These are phyloP conservation scores for Beauveria sp. DNA, from an alignment of 2,329 filamentous ascomycete genomes.

Conservation along the genomic window DNA sequence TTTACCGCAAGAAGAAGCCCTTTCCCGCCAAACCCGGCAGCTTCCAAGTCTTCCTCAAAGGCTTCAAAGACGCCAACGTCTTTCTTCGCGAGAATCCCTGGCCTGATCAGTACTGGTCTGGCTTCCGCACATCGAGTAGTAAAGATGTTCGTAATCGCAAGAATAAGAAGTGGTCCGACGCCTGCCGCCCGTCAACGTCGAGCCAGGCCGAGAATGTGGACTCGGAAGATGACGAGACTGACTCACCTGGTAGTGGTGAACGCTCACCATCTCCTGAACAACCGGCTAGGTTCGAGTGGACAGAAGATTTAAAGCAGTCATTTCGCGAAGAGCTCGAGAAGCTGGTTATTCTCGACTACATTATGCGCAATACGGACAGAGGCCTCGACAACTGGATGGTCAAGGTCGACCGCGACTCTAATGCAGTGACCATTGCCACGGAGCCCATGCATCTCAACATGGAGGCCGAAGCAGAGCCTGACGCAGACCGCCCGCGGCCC, in stretches of 20 bases:
- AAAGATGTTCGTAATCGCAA: conserved; percentile 60
- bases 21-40: conserved; percentile 88
- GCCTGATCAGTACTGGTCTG: conserved; percentile 77
- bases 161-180: conserved; percentile 68
- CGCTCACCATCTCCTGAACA: conserved; percentile 44
- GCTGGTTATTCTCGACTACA: conserved; percentile 93
- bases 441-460: conserved; percentile 66
- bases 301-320: conserved; percentile 76
- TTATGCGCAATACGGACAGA: conserved; percentile 97
- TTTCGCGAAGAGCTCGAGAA: conserved; percentile 96
- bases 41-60: conserved; percentile 95
- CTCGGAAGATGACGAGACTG: conserved; percentile 49
- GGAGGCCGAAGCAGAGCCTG: conserved; percentile 37
- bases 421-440: conserved; percentile 77
- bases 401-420: conserved; percentile 78
- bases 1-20: conserved; percentile 77
- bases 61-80: conserved; percentile 93
- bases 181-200: conserved; percentile 58
- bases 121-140: conserved; percentile 48
- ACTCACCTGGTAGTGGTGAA: conserved; percentile 23
- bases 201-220: conserved; percentile 52
- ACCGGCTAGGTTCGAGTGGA: conserved; percentile 69
- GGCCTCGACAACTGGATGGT: conserved; percentile 99
- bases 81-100: conserved; percentile 93
- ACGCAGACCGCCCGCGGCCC: conserved; percentile 52